phyloP scores from a whole-genome alignment of 2,329 filamentous ascomycete genomes.

The Ophidiomyces ophidiicola region DNA sequence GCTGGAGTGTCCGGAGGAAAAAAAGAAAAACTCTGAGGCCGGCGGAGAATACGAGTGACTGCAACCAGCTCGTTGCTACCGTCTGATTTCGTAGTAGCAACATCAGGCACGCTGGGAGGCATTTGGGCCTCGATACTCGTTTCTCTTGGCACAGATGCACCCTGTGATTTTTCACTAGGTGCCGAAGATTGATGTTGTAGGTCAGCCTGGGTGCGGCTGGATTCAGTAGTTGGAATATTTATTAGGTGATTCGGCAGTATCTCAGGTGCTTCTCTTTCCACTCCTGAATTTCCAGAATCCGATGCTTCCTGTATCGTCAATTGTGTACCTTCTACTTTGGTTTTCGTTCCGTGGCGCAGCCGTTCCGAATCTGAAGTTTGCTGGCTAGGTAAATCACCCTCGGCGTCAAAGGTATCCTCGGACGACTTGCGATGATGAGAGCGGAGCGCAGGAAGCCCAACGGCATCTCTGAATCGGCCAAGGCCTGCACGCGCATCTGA shows the following conservation, averaged over 20 bases:
- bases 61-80: not conserved
- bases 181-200: not conserved
- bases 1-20: constrained; percentile 17
- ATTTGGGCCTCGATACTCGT: not conserved
- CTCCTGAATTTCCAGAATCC: not conserved
- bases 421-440: constrained; percentile 28
- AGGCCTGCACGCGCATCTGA: constrained; percentile 72
- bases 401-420: constrained; percentile 26
- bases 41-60: constrained; percentile 21
- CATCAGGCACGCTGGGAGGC: not conserved
- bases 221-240: not conserved
- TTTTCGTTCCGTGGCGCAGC: constrained; percentile 11
- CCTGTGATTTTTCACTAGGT: not conserved
- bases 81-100: not conserved
- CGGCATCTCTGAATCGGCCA: constrained; percentile 73
- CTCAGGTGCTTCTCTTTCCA: not conserved
- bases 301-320: not conserved
- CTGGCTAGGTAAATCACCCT: constrained; percentile 21
- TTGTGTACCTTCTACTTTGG: not conserved
- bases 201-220: not conserved
- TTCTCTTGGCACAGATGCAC: not conserved
- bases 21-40: constrained; percentile 28
- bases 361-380: constrained; percentile 23
- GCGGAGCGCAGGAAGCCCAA: constrained; percentile 42
- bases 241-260: not conserved